phyloP scores from a whole-genome alignment of 768 basidiomycete species.

The Dioszegia crocea region DNA sequence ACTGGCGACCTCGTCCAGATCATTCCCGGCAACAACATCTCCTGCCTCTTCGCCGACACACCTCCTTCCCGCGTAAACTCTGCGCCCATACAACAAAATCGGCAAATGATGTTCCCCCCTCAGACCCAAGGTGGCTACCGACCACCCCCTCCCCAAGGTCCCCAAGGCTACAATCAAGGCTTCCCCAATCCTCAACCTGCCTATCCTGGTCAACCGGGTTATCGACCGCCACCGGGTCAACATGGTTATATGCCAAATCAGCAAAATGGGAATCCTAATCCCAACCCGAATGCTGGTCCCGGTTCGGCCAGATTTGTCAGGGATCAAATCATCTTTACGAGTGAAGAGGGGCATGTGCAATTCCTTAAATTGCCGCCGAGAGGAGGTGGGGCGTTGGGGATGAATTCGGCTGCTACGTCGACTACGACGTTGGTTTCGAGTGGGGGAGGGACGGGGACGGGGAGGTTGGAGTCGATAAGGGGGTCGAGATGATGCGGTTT shows the following conservation, averaged over 20 bases:
- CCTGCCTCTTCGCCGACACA: conserved; percentile 86
- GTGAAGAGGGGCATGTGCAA: conserved; percentile 62
- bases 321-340: conserved; percentile 77
- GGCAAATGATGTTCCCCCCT: conserved; percentile 9
- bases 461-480: conserved; percentile 3
- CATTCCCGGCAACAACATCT: conserved; percentile 85
- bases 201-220: conserved; percentile 1
- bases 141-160: conserved; percentile 2
- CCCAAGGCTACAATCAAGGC: background rate
- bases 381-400: background rate
- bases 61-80: conserved; percentile 51
- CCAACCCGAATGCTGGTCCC: background rate
- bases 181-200: conserved; percentile 4
- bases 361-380: conserved; percentile 43
- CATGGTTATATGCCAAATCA: conserved; percentile 38
- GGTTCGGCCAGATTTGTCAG: conserved; percentile 41
- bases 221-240: conserved; percentile 14
- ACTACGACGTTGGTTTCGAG: background rate
- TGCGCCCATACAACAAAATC: conserved; percentile 26
- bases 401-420: background rate
- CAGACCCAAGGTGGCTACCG: background rate
- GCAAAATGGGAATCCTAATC: background rate
- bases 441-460: background rate
- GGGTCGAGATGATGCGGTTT: background rate
- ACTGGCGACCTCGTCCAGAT: conserved; percentile 88